Evolutionary conservation across 106 monocot genomes (phyloP), one percentile per base, ranked within the genome.

Genomic region (Vanilla planifolia): DNA sequence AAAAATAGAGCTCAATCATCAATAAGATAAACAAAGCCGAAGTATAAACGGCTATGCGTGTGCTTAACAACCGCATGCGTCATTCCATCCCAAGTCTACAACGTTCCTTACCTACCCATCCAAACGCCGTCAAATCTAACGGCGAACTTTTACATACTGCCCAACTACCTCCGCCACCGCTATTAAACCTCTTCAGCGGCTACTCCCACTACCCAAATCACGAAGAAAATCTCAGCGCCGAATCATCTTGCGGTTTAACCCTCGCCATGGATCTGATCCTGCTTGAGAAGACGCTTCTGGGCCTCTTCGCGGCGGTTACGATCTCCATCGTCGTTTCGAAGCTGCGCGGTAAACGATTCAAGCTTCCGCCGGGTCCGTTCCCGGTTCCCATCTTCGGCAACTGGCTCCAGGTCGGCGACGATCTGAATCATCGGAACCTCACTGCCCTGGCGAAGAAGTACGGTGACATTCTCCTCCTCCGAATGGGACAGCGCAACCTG

Each of bases 391-490:
- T 82, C 53, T 77, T 82, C 61, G 77, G 81, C 45, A 82, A 82
- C 48, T 82, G 81, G 81, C 77, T 82, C 24, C 81, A 82, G 47
- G 69, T 82, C 19, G 81, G 81, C 24, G 72, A 82, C 33, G 81
- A 82, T 37, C 72, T 82, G 21, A 82, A 82, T 72, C 81, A 77
- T 53, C 59, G 77, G 20, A 72, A 64, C 60, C 76, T 82, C 19
- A 29, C 77, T 25, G 46, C 43, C 47, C 28, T 82, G 3, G 73
- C 81, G 21, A 53, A 55, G 8, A 65, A 60, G 27, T 82, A 68
- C 64, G 81, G 81, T 33, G 68, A 77, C 44, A 60, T 72, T 64
- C 34, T 82, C 34, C 81, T 77, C 46, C 77, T 82, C 34, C 72
- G 73, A 3, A 71, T 82, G 77, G 77, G 81, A 1, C 68, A 68